phyloP scores from a whole-genome alignment of 2,329 filamentous ascomycete species.

The Fusarium sp. region DNA sequence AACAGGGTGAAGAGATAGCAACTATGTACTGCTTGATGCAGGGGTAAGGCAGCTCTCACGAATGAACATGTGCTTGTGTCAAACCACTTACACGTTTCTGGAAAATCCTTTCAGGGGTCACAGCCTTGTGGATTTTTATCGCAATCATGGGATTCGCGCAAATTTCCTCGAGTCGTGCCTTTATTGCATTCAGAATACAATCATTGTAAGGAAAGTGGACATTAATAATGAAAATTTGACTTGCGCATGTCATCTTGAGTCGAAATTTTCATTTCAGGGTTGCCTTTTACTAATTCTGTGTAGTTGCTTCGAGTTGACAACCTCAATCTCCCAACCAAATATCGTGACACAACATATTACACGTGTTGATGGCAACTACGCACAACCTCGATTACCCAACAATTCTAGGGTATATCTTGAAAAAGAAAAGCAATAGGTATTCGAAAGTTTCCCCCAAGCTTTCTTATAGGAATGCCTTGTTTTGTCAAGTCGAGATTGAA shows the following conservation, averaged over 20 bases:
- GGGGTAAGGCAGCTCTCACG: background rate
- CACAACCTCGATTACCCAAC: too few relatives aligned
- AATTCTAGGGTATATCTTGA: too few relatives aligned
- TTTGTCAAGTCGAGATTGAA: too few relatives aligned
- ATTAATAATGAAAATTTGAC: background rate
- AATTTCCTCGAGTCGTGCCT: background rate
- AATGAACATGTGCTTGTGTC: background rate
- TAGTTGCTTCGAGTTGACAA: background rate
- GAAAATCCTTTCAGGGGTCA: background rate
- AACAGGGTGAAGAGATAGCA: background rate
- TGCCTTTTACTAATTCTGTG: background rate
- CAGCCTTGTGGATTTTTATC: background rate
- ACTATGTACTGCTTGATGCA: accelerated
- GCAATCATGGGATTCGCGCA: background rate
- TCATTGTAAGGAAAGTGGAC: background rate
- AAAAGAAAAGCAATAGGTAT: too few relatives aligned
- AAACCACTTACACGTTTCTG: background rate
- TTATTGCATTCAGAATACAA: background rate
- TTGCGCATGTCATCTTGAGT: background rate
- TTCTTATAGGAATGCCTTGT: too few relatives aligned
- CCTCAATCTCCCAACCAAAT: too few relatives aligned
- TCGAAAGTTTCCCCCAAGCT: too few relatives aligned
- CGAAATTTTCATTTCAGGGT: background rate
- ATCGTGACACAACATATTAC: too few relatives aligned
- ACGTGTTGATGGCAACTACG: too few relatives aligned